Evolutionary conservation across 140 eudicot genomes (phyloP), one percentile per base, ranked within the genome.

Genomic region (Senecio squalidus): DNA sequence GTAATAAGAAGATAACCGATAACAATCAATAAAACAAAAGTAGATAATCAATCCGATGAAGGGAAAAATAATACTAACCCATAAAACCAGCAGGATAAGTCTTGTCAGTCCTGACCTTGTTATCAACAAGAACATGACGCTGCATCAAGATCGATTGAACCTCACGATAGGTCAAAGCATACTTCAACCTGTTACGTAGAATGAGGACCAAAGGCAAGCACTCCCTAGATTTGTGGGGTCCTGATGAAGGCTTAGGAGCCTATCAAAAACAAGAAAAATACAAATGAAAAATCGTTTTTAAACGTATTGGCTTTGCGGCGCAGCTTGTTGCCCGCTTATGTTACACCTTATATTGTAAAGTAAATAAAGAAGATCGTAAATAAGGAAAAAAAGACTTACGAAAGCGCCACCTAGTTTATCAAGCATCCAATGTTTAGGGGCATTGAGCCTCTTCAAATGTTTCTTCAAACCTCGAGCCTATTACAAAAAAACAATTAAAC

Each of bases 1-100:
- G 4, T 15, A 33, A 25, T 2, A 2, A 58, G 38, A 22, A 17
- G 9, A 55, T 31, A 18, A 2, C 16, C n/a, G 18, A 31, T 9
- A 13, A 33, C 46, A 10, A 7, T 3, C 1, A 22, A 36, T 3
- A 45, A 18, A 20, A 2, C 11, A 6, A 54, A 34, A n/a, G 14
- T 1, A 53, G 22, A 3, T 7, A 0, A 30, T 24, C 11, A 28
- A 6, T 9, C 18, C 9, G 31, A 38, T 0, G 4, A 9, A 57
- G 16, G n/a, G 2, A 6, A 18, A 6, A 43, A 48, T 14, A 9
- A 46, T 14, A 24, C 82, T 58, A 46, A 80, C 87, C 87, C 87
- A 80, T 80, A 73, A 80, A 80, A 55, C 87, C 87, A 52, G 82
- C 72, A 21, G 87, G 82, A 53, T 80, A 75, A 6, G 86, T 80